Evolutionary conservation across 148 eudicot species (phyloP), one percentile per base, ranked within the genome.

Genomic region (Chenopodium formosanum): DNA sequence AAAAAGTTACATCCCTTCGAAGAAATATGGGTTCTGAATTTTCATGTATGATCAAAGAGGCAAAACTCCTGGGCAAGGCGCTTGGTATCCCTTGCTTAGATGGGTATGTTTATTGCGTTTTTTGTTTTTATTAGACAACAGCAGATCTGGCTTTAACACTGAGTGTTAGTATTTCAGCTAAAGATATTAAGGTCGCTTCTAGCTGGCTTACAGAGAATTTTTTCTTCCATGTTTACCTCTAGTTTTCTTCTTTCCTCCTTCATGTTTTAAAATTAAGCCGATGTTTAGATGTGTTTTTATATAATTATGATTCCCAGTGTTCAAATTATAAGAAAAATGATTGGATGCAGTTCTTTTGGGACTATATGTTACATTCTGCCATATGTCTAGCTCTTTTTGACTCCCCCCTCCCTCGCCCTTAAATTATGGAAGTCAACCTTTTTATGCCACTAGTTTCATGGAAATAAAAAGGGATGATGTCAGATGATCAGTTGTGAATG

Each of bases 11-110:
- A 47, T 86, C 97, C 76, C 87, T 93, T 23, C 84, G 80, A 78
- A 90, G 97, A 87, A 95, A 95, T 85, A 89, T 82, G 93, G 98
- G 98, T 47, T 95, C 98, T 63, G 97, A 87, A 78, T 95, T 95
- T 84, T 95, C 97, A 47, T 86, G 99, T 82, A 91, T 93, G 93
- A 85, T 95, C 80, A 90, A 87, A 86, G 99, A 93, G 86, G 97
- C 97, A 68, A 95, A 93, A 86, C 56, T 81, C 53, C 85, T 95
- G 13, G 97, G 91, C 77, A 79, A 58, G 78, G 90, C 95, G 27
- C 93, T 95, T 78, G 99, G 97, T 69, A 89, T 95, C 84, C 97
- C 94, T 77, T 92, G 97, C 87, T 84, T 95, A 78, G 94, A 92
- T 86, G 97, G 97, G 98, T 95, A 86, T 73, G 44, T 48, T 56